Percentiles rank a stretch among this genome's conserved stretches.
phyloP scores from a whole-genome alignment of 805 yeast genomes.

The Zygotorulaspora chibaensis region DNA sequence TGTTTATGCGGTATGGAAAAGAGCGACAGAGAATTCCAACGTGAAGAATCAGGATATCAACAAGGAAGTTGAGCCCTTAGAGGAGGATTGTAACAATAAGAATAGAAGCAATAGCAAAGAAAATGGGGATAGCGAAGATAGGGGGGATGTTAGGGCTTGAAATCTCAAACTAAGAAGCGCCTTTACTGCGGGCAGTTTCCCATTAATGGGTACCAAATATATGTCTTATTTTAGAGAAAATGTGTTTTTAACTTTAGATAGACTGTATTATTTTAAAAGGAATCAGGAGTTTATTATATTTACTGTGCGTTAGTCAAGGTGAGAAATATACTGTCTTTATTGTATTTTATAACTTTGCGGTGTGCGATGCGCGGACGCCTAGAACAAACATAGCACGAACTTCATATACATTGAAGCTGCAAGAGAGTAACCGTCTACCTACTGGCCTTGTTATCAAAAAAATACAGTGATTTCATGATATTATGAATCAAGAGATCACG shows the following conservation, averaged over 20 bases:
- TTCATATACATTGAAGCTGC: too few species aligned
- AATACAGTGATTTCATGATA: not conserved
- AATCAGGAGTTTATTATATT: not conserved
- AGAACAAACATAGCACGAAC: too few species aligned
- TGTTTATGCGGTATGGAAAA: constrained; percentile 34
- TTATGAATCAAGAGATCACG: constrained; percentile 30
- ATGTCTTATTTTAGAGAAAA: not conserved
- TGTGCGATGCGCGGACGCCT: too few species aligned
- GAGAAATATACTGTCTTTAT: too few species aligned
- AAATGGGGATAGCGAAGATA: constrained; percentile 2
- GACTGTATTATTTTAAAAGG: not conserved
- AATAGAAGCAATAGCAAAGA: not conserved
- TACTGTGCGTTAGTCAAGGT: too few species aligned
- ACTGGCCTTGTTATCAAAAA: too few species aligned
- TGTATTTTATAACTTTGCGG: too few species aligned
- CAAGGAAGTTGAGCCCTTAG: constrained; percentile 1
- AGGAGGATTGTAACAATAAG: not conserved
- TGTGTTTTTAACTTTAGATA: not conserved
- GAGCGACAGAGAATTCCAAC: constrained; percentile 23
- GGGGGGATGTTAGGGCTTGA: not conserved
- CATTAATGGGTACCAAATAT: not conserved
- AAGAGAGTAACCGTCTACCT: too few species aligned
- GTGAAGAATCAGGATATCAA: not conserved
- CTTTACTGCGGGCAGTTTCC: too few species aligned
- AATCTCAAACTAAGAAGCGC: not conserved